Conservation (phyloP, 177 flowering plant genomes). For the Telopea speciosissima region DNA sequence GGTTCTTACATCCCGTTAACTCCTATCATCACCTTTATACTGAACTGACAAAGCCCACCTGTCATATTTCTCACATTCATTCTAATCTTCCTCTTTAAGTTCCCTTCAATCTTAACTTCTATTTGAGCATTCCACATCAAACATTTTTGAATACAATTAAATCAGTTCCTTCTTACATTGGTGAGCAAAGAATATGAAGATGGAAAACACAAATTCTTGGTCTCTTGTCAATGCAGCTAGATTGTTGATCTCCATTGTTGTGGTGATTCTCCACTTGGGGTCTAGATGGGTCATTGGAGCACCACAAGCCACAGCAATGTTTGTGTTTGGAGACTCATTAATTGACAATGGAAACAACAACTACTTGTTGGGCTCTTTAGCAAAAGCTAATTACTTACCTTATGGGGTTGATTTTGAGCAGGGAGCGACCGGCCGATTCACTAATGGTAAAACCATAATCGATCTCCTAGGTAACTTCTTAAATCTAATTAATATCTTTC, state of each 20-base stretch:
- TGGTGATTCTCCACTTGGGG: not conserved
- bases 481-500: not conserved
- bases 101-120: not conserved
- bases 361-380: slow-evolving; percentile 57
- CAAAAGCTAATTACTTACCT: slow-evolving; percentile 61
- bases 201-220: slow-evolving; percentile 5
- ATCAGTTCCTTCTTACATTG: not conserved
- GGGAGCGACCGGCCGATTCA: slow-evolving; percentile 69
- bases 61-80: not conserved
- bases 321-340: slow-evolving; percentile 72
- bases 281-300: slow-evolving; percentile 18
- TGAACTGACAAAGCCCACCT: not conserved
- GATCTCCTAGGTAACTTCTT: slow-evolving; percentile 51
- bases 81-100: not conserved
- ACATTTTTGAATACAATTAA: not conserved
- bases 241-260: not conserved
- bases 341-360: slow-evolving; percentile 79
- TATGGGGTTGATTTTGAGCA: slow-evolving; percentile 55
- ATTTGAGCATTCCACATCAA: not conserved
- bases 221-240: not conserved
- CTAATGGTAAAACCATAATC: slow-evolving; percentile 52
- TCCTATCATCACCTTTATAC: not conserved
- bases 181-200: not conserved
- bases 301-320: slow-evolving; percentile 50
- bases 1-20: not conserved